Percentiles rank a stretch among this genome's conserved stretches.
Conservation (phyloP, 2,329 filamentous ascomycete genomes). For the Nemania sp. region DNA sequence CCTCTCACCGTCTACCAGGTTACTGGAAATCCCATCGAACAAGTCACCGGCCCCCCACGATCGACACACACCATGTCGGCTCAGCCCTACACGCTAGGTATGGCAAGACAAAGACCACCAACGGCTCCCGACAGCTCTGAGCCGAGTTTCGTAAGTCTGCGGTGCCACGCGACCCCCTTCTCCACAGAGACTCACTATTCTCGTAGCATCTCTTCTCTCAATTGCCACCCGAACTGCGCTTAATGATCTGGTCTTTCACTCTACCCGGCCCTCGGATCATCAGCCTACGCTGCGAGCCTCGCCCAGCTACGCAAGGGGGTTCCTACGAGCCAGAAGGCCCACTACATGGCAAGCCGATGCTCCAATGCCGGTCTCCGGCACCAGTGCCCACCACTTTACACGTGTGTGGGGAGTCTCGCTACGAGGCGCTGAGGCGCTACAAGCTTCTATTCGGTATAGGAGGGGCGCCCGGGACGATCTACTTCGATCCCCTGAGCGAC, state of each 20-base stretch:
- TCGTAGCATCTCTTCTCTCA: constrained; percentile 57
- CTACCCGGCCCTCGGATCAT: constrained; percentile 59
- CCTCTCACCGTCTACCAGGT: not conserved
- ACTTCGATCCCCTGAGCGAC: constrained; percentile 57
- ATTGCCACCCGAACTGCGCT: constrained; percentile 61
- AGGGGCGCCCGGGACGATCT: constrained; percentile 48
- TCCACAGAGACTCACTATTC: not conserved
- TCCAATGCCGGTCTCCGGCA: constrained; percentile 56
- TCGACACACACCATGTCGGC: not conserved
- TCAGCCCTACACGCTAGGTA: not conserved
- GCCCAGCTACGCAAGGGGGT: constrained; percentile 21
- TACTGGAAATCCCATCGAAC: not conserved
- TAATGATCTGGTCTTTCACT: constrained; percentile 62
- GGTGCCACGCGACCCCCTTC: not conserved
- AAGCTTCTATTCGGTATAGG: constrained; percentile 54
- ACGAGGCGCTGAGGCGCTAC: constrained; percentile 58
- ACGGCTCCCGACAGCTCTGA: not conserved
- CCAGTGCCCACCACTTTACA: constrained; percentile 60
- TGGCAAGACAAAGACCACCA: not conserved
- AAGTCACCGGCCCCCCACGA: not conserved
- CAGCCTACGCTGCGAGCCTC: constrained; percentile 54
- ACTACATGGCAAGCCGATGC: not conserved
- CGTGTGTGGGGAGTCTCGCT: constrained; percentile 60
- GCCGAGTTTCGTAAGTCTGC: constrained; percentile 36
- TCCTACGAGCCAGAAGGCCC: not conserved